These are phyloP conservation scores for Blastomyces emzantsi DNA, from an alignment of 2,329 filamentous ascomycete species.

Conservation along the genomic window DNA sequence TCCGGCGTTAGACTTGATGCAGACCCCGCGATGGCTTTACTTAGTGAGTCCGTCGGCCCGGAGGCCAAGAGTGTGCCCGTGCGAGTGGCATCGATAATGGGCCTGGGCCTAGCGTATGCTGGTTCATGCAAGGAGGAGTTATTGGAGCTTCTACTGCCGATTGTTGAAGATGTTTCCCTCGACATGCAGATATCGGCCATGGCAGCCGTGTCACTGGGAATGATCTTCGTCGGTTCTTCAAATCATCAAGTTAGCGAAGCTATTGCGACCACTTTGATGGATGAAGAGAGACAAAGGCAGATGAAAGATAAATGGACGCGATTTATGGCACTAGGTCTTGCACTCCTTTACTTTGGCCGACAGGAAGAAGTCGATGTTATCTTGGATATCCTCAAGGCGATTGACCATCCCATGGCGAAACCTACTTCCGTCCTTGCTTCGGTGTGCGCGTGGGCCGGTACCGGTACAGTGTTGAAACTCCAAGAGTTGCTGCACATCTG, in stretches of 20 bases:
- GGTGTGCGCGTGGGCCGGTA: slow-evolving; percentile 97
- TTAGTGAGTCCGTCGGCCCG: slow-evolving; percentile 72
- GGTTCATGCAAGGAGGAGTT: slow-evolving; percentile 87
- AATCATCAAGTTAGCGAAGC: slow-evolving; percentile 86
- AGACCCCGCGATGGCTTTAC: slow-evolving; percentile 79
- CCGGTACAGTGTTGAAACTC: slow-evolving; percentile 91
- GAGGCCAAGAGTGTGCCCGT: slow-evolving; percentile 68
- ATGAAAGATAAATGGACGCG: slow-evolving; percentile 97
- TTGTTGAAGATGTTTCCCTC: slow-evolving; percentile 72
- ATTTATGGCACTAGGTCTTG: slow-evolving; percentile 89
- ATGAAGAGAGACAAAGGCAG: slow-evolving; percentile 83
- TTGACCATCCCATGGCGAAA: slow-evolving; percentile 94
- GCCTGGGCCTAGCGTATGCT: slow-evolving; percentile 86
- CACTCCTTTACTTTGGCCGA: slow-evolving; percentile 87
- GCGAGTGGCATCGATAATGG: slow-evolving; percentile 84
- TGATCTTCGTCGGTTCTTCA: slow-evolving; percentile 88
- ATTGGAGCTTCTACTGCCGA: slow-evolving; percentile 74
- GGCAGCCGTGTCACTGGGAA: slow-evolving; percentile 81
- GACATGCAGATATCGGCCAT: slow-evolving; percentile 96
- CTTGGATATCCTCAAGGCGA: slow-evolving; percentile 89
- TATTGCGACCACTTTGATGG: slow-evolving; percentile 84
- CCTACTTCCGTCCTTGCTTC: slow-evolving; percentile 91
- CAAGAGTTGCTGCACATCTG: slow-evolving; percentile 96
- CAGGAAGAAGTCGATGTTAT: slow-evolving; percentile 99
- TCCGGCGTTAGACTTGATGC: slow-evolving; percentile 82